Evolutionary conservation across 768 basidiomycete genomes (phyloP).

Genomic region (Boletus sp.): DNA sequence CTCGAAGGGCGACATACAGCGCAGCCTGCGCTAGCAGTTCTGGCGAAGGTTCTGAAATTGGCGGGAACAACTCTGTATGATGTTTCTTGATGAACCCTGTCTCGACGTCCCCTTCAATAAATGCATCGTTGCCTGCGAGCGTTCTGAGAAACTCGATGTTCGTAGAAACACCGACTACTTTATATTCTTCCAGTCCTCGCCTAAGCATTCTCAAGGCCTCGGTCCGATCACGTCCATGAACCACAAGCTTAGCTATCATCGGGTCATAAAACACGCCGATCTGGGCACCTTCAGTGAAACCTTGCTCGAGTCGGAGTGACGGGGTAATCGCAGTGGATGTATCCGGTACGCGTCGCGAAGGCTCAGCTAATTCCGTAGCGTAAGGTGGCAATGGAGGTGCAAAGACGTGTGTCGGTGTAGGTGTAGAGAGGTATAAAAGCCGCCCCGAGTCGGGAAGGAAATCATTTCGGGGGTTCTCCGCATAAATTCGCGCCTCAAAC

Average conservation of each 20-base stretch:
- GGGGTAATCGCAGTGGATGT: conserved; percentile 40
- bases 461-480: conserved; percentile 89
- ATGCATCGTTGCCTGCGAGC: conserved; percentile 75
- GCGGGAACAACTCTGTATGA: conserved; percentile 76
- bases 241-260: conserved; percentile 90
- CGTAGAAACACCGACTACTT: conserved; percentile 87
- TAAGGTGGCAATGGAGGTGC: conserved; percentile 45
- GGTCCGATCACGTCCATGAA: conserved; percentile 78
- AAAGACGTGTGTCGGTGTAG: conserved; percentile 67
- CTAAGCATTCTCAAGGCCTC: conserved; percentile 82
- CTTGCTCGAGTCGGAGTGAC: conserved; percentile 84
- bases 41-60: conserved; percentile 52
- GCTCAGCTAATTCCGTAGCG: conserved; percentile 20
- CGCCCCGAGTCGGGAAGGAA: conserved; percentile 91
- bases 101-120: conserved; percentile 78
- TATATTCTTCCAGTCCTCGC: conserved; percentile 82
- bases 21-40: conserved; percentile 77
- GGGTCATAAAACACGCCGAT: conserved; percentile 91
- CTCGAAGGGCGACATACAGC: conserved; percentile 69
- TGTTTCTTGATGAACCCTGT: conserved; percentile 96
- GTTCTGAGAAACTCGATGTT: conserved; percentile 86
- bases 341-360: conserved; percentile 24
- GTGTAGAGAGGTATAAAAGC: conserved; percentile 79
- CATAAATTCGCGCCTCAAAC: conserved; percentile 94
- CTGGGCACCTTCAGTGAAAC: conserved; percentile 74